Conservation (phyloP, 2,329 filamentous ascomycete species). For the Thelonectria discophora region DNA sequence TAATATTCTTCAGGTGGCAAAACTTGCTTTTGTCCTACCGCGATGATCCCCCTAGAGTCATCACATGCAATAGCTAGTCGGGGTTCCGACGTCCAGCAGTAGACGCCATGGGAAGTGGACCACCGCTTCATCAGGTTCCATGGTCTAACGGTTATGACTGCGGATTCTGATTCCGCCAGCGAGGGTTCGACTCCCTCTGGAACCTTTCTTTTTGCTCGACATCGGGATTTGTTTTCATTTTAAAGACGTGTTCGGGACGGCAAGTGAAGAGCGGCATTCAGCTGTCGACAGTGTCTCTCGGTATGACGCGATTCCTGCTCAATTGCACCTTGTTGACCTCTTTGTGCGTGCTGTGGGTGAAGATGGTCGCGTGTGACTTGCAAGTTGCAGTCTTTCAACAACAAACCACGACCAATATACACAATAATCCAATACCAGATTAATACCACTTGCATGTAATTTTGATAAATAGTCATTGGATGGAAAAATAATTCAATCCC, state of each 20-base stretch:
- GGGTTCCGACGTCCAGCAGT: neutral
- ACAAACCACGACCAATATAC: neutral
- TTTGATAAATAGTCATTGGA: no score
- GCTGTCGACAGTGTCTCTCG: constrained; percentile 28
- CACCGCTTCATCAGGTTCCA: constrained; percentile 23
- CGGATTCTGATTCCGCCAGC: constrained; percentile 44
- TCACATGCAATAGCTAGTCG: neutral
- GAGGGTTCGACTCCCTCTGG: constrained; percentile 41
- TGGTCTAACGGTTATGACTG: constrained; percentile 41
- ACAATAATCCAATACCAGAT: no score
- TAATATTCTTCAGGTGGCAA: no score
- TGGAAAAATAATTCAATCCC: neutral
- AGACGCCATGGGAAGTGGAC: constrained; percentile 17
- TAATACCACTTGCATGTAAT: no score
- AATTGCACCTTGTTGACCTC: constrained; percentile 20
- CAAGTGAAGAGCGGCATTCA: neutral
- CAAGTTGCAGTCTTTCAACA: neutral
- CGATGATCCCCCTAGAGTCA: neutral
- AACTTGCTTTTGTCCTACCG: no score
- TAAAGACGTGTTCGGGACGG: neutral
- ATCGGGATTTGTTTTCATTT: neutral
- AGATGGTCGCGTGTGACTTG: neutral
- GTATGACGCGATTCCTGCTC: constrained; percentile 30
- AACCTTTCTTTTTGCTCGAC: constrained; percentile 29
- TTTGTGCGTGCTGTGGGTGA: constrained; percentile 11